Conservation (phyloP, 2,329 filamentous ascomycete species). For the Nothopassalora personata region DNA sequence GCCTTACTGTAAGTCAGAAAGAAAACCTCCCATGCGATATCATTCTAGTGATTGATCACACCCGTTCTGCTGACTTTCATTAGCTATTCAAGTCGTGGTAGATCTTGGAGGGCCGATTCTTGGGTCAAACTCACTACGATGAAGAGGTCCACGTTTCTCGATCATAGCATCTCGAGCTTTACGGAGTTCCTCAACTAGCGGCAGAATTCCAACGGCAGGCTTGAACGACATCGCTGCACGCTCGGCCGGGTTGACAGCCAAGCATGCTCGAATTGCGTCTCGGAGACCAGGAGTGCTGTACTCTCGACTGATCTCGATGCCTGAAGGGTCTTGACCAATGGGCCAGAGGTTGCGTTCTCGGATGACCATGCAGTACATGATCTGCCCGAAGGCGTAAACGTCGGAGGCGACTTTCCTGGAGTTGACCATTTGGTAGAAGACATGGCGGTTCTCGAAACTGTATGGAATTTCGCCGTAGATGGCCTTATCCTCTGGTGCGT, state of each 20-base stretch:
- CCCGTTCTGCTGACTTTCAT: no score
- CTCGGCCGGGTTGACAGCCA: conserved; percentile 9
- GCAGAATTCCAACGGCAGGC: conserved; percentile 3
- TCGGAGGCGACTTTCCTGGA: conserved; percentile 8
- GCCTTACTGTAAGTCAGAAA: no score
- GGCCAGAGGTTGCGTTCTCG: background rate
- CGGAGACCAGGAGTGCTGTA: conserved; percentile 10
- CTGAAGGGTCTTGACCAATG: conserved; percentile 7
- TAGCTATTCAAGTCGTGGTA: background rate
- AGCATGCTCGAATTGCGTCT: conserved; percentile 6
- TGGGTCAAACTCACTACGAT: conserved; percentile 3
- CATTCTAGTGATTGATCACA: no score
- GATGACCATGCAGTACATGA: conserved; percentile 13
- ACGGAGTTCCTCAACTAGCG: conserved; percentile 8
- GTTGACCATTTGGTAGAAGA: background rate
- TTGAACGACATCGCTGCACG: conserved; percentile 14
- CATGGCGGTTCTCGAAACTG: background rate
- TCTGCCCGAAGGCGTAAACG: conserved; percentile 19
- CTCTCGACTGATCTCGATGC: conserved; percentile 2
- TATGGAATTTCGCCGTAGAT: background rate
- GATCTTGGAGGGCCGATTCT: background rate
- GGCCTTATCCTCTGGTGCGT: conserved; percentile 1
- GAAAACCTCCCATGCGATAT: no score
- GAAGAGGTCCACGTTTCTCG: background rate
- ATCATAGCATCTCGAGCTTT: conserved; percentile 9